Evolutionary conservation across 1,284 basidiomycete species (phyloP), one percentile per base, ranked within the genome.

Genomic region (Porodaedalea pini): DNA sequence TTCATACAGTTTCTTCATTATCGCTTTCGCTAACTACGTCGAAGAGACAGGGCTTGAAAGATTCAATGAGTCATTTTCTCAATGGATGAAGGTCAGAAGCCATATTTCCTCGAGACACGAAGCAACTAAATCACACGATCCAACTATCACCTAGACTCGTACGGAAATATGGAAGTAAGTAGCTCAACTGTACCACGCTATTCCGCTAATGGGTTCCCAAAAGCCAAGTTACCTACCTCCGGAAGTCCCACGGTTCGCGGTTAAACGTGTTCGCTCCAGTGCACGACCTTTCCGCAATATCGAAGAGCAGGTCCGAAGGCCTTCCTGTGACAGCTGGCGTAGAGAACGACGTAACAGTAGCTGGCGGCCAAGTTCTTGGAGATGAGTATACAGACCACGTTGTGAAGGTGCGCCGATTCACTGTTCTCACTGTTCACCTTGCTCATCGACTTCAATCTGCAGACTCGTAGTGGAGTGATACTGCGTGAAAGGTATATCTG

Each of bases 381-480:
- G 93, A 96, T 67, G 94, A 98, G 69, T 98, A 93, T 76, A 92
- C 92, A 3, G 90, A 92, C 54, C 91, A 94, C 68, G 92, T 98
- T 37, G 85, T 98, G 40, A 90, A 90, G 77, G 90, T 89, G 52
- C 47, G 75, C 57, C 40, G 15, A 27, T 19, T 44, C 25, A 21
- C 17, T 13, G 47, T 29, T 32, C 29, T 25, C 6, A 51, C 36
- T 23, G 10, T 4, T 47, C 10, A 50, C 21, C 34, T 17, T 29
- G 45, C 32, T 21, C 36, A 58, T 40, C 54, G 19, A 57, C 27
- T 58, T 21, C 41, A 37, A 51, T 40, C 60, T 8, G 50, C 65
- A 92, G 85, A 92, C 93, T 68, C 87, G 95, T n/a, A 88, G 83
- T 59, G 94, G 95, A 0, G 93, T 98, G 67, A 95, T 97, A 68